phyloP scores from a whole-genome alignment of 495 filamentous ascomycete species.

The Collariella sp. region DNA sequence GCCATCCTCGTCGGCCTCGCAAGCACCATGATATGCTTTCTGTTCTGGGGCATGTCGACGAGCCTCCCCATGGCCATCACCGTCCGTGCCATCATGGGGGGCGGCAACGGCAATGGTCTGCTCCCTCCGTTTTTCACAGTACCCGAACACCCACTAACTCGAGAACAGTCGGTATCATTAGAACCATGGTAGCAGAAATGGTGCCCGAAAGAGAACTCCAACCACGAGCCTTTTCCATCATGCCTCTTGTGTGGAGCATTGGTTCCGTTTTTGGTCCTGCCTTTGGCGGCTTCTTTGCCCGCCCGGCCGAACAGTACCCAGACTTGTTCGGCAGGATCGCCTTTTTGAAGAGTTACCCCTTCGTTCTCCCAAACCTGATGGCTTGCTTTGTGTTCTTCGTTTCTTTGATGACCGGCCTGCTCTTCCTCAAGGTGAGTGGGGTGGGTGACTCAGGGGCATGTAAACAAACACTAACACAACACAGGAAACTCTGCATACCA shows the following conservation, averaged over 20 bases:
- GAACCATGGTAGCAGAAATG: conserved; percentile 67
- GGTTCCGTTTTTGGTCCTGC: conserved; percentile 83
- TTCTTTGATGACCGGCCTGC: conserved; percentile 57
- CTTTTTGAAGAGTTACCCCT: conserved; percentile 69
- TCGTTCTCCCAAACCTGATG: conserved; percentile 74
- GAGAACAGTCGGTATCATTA: conserved; percentile 52
- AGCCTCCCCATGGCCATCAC: conserved; percentile 62
- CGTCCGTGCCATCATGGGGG: conserved; percentile 59
- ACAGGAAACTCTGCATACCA: conserved; percentile 66
- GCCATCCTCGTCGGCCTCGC: conserved; percentile 60
- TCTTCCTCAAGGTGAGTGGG: conserved; percentile 52
- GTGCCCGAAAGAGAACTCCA: conserved; percentile 75
- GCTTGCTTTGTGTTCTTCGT: conserved; percentile 61
- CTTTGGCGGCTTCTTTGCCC: conserved; percentile 76
- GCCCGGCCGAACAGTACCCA: conserved; percentile 63
- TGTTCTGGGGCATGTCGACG: conserved; percentile 72
- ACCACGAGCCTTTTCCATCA: conserved; percentile 72
- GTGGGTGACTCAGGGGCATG: conserved; percentile 14
- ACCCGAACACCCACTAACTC: neutral
- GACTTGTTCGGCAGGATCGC: conserved; percentile 54
- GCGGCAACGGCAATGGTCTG: conserved; percentile 52
- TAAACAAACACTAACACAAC: conserved; percentile 5
- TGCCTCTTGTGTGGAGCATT: conserved; percentile 75
- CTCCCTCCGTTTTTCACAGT: too few species aligned
- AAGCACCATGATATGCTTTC: conserved; percentile 62